A percentile compares a stretch with the other conserved stretches of the same genome.
Evolutionary conservation across 2,329 filamentous ascomycete genomes (phyloP).

Genomic region (Chaetoscypha palmicola): DNA sequence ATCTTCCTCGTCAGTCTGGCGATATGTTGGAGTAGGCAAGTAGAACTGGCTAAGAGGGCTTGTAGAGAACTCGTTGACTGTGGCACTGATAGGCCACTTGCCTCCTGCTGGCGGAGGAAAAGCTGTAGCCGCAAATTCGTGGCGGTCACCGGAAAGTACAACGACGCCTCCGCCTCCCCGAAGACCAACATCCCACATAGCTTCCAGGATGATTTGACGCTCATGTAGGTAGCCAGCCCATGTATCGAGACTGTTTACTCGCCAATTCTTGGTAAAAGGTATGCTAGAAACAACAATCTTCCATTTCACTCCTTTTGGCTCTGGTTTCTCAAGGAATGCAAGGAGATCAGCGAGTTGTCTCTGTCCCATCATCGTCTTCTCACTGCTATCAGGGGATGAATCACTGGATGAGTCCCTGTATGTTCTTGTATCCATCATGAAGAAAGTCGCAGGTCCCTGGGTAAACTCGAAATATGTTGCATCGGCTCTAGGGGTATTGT

Average conservation of each 20-base stretch:
- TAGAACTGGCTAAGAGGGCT: slow-evolving; percentile 94
- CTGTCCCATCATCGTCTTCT: slow-evolving; percentile 82
- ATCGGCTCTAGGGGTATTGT: slow-evolving; percentile 36
- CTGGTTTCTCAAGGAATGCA: slow-evolving; percentile 64
- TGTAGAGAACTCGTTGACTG: slow-evolving; percentile 85
- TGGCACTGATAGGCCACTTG: slow-evolving; percentile 54
- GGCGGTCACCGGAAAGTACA: slow-evolving; percentile 84
- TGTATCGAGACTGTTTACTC: slow-evolving; percentile 77
- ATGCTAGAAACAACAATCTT: slow-evolving; percentile 88
- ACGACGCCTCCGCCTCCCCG: slow-evolving; percentile 67
- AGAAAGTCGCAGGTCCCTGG: slow-evolving; percentile 88
- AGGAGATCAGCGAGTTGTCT: slow-evolving; percentile 75
- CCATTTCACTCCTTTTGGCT: slow-evolving; percentile 76
- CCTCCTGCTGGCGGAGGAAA: slow-evolving; percentile 57
- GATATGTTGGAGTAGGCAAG: slow-evolving; percentile 75
- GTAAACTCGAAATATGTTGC: slow-evolving; percentile 85
- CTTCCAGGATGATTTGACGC: slow-evolving; percentile 70
- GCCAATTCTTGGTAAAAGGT: slow-evolving; percentile 98
- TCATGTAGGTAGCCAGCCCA: slow-evolving; percentile 90
- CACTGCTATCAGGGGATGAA: slow-evolving; percentile 49
- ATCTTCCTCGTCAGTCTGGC: slow-evolving; percentile 74
- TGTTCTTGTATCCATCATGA: slow-evolving; percentile 85
- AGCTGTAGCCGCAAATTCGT: slow-evolving; percentile 89
- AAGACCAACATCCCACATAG: slow-evolving; percentile 83
- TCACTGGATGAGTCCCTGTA: slow-evolving; percentile 66